These are phyloP conservation scores for Hericium coralloides DNA, from an alignment of 768 basidiomycete species.

Conservation along the genomic window DNA sequence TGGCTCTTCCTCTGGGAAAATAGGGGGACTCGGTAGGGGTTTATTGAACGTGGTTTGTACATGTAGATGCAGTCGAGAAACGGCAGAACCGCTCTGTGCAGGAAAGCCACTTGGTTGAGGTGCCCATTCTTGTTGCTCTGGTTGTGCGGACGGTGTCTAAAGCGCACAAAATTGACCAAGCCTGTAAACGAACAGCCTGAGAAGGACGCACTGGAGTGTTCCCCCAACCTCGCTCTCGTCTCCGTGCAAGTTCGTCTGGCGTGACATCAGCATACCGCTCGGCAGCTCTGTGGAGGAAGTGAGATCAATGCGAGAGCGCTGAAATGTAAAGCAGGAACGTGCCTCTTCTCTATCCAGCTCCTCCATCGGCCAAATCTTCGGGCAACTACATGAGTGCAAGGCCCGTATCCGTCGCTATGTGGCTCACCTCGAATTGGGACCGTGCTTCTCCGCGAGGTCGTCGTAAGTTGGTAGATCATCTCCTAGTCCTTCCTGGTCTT, in stretches of 20 bases:
- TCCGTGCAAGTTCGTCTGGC: slow-evolving; percentile 44
- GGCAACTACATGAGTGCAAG: not conserved
- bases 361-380: slow-evolving; percentile 77
- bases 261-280: slow-evolving; percentile 67
- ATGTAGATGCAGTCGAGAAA: slow-evolving; percentile 12
- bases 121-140: not conserved
- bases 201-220: slow-evolving; percentile 26
- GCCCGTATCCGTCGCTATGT: not conserved
- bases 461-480: slow-evolving; percentile 73
- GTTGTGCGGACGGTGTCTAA: not conserved
- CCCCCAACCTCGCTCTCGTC: slow-evolving; percentile 68
- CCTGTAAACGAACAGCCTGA: not conserved
- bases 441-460: slow-evolving; percentile 65
- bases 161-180: not conserved
- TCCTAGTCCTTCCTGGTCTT: slow-evolving; percentile 29
- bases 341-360: slow-evolving; percentile 88
- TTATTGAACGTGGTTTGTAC: slow-evolving; percentile 16
- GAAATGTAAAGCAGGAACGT: slow-evolving; percentile 4
- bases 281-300: slow-evolving; percentile 49
- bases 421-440: slow-evolving; percentile 72
- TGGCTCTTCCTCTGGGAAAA: slow-evolving; percentile 10
- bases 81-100: not conserved
- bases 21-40: slow-evolving; percentile 6
- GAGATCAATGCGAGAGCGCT: not conserved
- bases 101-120: not conserved